These are phyloP conservation scores for Periconia sp. DNA, from an alignment of 2,329 filamentous ascomycete species.

Conservation along the genomic window DNA sequence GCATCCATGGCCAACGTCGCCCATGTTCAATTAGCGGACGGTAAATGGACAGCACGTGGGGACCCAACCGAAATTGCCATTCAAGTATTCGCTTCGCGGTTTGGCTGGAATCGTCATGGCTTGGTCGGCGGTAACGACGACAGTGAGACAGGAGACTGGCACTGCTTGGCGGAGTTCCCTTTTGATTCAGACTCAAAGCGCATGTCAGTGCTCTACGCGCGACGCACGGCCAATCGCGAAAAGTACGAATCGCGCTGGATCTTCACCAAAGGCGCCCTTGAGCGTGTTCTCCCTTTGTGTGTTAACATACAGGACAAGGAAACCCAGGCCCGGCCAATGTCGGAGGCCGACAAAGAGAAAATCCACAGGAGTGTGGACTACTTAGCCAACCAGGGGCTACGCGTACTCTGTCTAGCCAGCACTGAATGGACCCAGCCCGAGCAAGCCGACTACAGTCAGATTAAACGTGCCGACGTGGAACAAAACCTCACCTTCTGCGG, in stretches of 20 bases:
- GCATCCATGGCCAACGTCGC: constrained; percentile 57
- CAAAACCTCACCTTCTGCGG: constrained; percentile 73
- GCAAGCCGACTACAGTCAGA: constrained; percentile 50
- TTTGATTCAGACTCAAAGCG: constrained; percentile 78
- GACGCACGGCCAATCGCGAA: constrained; percentile 42
- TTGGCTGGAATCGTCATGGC: constrained; percentile 61
- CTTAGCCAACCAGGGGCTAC: constrained; percentile 69
- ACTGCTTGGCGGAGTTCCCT: constrained; percentile 66
- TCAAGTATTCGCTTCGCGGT: constrained; percentile 74
- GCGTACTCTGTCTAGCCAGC: constrained; percentile 70
- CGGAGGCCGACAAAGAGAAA: constrained; percentile 59
- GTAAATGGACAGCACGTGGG: constrained; percentile 42
- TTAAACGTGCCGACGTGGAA: constrained; percentile 68
- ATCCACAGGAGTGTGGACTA: constrained; percentile 72
- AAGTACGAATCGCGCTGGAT: constrained; percentile 39
- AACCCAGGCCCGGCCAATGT: constrained; percentile 47
- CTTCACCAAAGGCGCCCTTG: constrained; percentile 72
- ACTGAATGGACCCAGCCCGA: constrained; percentile 48
- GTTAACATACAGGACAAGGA: constrained; percentile 63
- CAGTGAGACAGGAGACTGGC: constrained; percentile 32
- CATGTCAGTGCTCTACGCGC: constrained; percentile 71
- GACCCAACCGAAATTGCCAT: constrained; percentile 71
- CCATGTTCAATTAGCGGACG: constrained; percentile 52
- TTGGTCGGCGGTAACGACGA: constrained; percentile 33
- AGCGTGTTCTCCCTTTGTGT: constrained; percentile 58